Evolutionary conservation across 768 basidiomycete genomes (phyloP), one percentile per base, ranked within the genome.

Genomic region (Agaricus subrufescens): DNA sequence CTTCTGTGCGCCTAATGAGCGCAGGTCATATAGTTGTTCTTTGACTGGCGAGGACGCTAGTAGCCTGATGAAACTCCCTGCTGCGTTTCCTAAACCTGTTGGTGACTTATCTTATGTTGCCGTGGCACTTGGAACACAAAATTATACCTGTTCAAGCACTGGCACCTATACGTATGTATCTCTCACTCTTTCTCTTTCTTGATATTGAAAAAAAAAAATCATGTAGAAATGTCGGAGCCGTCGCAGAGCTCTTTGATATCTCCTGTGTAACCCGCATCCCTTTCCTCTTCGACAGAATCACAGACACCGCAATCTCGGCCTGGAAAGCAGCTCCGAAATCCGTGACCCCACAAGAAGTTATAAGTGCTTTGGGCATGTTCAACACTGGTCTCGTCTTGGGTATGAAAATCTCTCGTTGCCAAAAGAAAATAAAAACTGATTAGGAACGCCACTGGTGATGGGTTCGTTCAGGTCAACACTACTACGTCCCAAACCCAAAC

Each of bases 161-260:
- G 79, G 71, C 52, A 75, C 72, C 54, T 84, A 71, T 62, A 72
- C 72, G 82, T 83, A 54, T 59, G 78, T 63, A 14, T n/a, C n/a
- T n/a, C n/a, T n/a, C n/a, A n/a, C n/a, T n/a, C 27, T 46, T 53
- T 42, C 47, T 50, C 10, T 9, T 23, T 31, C n/a, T 27, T 9
- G 2, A 14, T 26, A 12, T 38, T 23, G 19, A 42, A 19, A 30
- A 58, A 19, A 10, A n/a, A 30, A 50, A 40, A 23, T 46, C 15
- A 48, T 31, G 23, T 61, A 83, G 80, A 15, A 73, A 71, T 58
- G 63, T 72, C 45, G 82, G 82, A 10, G 78, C 80, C 42, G 59
- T 79, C n/a, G 76, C 73, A 3, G 77, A 82, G 60, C 66, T 85
- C 5, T 80, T 80, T 65, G 84, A 85, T 61, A 71, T 75, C 37